A percentile compares a stretch with the other conserved stretches of the same genome.
Conservation (phyloP, 2,329 filamentous ascomycete genomes). For the Orbilia ellipsospora region DNA sequence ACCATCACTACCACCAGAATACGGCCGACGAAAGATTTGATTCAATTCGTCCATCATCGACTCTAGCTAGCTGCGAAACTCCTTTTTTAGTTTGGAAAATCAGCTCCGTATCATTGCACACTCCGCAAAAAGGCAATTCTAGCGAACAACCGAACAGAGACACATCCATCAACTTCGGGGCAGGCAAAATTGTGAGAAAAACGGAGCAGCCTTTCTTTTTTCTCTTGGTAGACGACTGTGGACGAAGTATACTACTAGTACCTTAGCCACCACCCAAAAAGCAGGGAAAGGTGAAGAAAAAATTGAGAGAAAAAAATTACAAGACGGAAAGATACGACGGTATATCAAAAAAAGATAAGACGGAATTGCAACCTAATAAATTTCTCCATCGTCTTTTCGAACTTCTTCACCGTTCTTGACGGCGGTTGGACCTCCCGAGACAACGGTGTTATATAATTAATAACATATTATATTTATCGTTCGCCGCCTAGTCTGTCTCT, state of each 20-base stretch:
- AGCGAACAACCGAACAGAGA: slow-evolving; percentile 48
- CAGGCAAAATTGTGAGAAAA: slow-evolving; percentile 54
- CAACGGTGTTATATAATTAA: slow-evolving; percentile 24
- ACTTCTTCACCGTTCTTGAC: slow-evolving; percentile 10
- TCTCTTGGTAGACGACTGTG: slow-evolving; percentile 37
- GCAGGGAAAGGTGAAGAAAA: slow-evolving; percentile 15
- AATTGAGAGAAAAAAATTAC: slow-evolving; percentile 15
- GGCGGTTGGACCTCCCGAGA: slow-evolving; percentile 42
- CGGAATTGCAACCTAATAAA: too few species aligned
- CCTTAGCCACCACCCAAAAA: slow-evolving; percentile 19
- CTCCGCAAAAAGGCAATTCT: slow-evolving; percentile 53
- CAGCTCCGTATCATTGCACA: slow-evolving; percentile 20
- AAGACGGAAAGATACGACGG: not conserved
- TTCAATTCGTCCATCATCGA: too few species aligned
- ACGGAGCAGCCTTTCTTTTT: slow-evolving; percentile 6
- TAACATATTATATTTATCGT: not conserved
- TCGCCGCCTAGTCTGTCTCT: slow-evolving; percentile 1
- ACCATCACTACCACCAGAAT: too few species aligned
- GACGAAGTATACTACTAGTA: too few species aligned
- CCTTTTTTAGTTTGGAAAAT: slow-evolving; percentile 13
- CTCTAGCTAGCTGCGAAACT: not conserved
- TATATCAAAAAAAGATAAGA: slow-evolving; percentile 1
- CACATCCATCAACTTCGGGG: slow-evolving; percentile 49
- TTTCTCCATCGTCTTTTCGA: not conserved
- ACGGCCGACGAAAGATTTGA: too few species aligned